Evolutionary conservation across 306 rosid genomes (phyloP).

Genomic region (Cyamopsis tetragonoloba): DNA sequence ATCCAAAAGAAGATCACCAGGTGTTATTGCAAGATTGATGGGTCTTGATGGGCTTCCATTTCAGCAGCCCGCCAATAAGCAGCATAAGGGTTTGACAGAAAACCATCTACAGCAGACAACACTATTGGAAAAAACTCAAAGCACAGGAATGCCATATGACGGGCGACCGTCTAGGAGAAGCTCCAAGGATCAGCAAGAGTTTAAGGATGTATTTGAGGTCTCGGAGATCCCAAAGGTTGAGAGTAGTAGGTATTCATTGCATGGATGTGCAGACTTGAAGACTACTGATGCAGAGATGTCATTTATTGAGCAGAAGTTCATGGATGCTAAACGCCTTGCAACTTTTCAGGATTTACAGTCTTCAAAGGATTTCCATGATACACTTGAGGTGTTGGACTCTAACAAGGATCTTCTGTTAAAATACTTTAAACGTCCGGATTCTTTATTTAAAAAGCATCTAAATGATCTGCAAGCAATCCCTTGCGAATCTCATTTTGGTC

Average conservation of each 20-base stretch:
- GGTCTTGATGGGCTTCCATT: slow-evolving; percentile 89
- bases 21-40: slow-evolving; percentile 92
- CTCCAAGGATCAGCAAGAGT: slow-evolving; percentile 68
- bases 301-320: slow-evolving; percentile 77
- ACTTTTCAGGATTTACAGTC: slow-evolving; percentile 64
- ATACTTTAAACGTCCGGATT: slow-evolving; percentile 79
- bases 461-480: slow-evolving; percentile 59
- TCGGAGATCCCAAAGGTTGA: slow-evolving; percentile 55
- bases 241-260: slow-evolving; percentile 49
- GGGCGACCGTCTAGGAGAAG: slow-evolving; percentile 49
- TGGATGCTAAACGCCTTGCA: slow-evolving; percentile 86
- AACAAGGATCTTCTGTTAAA: slow-evolving; percentile 81
- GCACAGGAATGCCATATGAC: slow-evolving; percentile 30
- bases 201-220: slow-evolving; percentile 94
- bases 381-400: slow-evolving; percentile 78
- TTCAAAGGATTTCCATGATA: slow-evolving; percentile 71
- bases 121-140: slow-evolving; percentile 43
- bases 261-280: slow-evolving; percentile 39
- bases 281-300: slow-evolving; percentile 66
- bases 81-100: slow-evolving; percentile 39
- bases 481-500: slow-evolving; percentile 45
- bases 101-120: slow-evolving; percentile 20
- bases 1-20: slow-evolving; percentile 62
- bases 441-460: slow-evolving; percentile 83
- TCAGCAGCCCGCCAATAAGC: slow-evolving; percentile 55